These are phyloP conservation scores for Floccularia luteovirens DNA, from an alignment of 768 basidiomycete genomes.

Conservation along the genomic window DNA sequence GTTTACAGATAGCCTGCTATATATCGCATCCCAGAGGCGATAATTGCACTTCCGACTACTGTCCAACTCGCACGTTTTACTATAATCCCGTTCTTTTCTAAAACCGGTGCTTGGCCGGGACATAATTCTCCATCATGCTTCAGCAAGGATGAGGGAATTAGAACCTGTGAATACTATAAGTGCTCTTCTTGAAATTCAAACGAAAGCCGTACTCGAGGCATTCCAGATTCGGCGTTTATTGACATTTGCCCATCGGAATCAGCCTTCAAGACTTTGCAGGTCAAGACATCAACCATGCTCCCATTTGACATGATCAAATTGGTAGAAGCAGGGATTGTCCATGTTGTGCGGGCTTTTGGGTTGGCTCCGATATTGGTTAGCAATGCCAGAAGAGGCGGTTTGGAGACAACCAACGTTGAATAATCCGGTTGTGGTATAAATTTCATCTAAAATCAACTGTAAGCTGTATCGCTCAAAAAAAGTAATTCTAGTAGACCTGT, in stretches of 20 bases:
- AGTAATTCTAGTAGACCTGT: constrained; percentile 18
- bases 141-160: too few relatives aligned
- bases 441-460: constrained; percentile 24
- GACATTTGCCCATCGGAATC: constrained; percentile 32
- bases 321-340: constrained; percentile 29
- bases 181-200: too few relatives aligned
- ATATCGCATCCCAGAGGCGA: too few relatives aligned
- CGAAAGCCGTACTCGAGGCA: constrained; percentile 37
- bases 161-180: too few relatives aligned
- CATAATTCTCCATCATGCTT: too few relatives aligned
- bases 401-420: constrained; percentile 39
- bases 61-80: too few relatives aligned
- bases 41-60: too few relatives aligned
- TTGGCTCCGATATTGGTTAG: constrained; percentile 44
- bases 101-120: too few relatives aligned
- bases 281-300: constrained; percentile 44
- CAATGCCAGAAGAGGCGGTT: constrained; percentile 48
- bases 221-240: constrained; percentile 29
- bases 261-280: constrained; percentile 30
- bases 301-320: constrained; percentile 31
- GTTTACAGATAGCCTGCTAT: too few relatives aligned
- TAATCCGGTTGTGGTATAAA: constrained; percentile 32
- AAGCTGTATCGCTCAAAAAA: neutral
- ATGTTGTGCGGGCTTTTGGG: constrained; percentile 22
- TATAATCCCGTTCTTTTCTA: too few relatives aligned